These are phyloP conservation scores for Phanerodontia chrysosporium DNA, from an alignment of 768 basidiomycete species.

Conservation along the genomic window DNA sequence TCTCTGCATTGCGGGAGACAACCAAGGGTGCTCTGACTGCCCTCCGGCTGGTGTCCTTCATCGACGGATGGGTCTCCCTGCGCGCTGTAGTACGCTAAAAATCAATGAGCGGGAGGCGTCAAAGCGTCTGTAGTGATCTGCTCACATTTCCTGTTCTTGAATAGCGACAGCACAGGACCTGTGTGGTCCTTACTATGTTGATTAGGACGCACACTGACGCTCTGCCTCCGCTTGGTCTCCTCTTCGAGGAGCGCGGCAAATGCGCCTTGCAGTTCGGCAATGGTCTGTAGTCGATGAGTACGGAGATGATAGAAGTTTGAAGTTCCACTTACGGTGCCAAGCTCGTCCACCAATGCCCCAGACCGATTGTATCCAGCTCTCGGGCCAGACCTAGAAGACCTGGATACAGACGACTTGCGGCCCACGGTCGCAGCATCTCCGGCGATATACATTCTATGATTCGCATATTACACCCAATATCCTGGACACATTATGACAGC, in stretches of 20 bases:
- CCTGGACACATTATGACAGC: not conserved
- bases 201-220: conserved; percentile 24
- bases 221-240: conserved; percentile 32
- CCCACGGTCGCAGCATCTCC: conserved; percentile 35
- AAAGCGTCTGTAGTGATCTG: not conserved
- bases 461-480: not conserved
- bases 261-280: conserved; percentile 55
- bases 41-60: conserved; percentile 18
- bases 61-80: conserved; percentile 6
- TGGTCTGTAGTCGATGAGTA: conserved; percentile 37
- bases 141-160: conserved; percentile 48
- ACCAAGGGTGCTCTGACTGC: conserved; percentile 7
- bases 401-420: conserved; percentile 31
- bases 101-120: not conserved
- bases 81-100: not conserved
- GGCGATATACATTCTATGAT: conserved; percentile 60
- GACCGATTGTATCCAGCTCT: conserved; percentile 46
- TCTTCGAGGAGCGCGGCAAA: conserved; percentile 41
- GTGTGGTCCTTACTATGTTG: conserved; percentile 26
- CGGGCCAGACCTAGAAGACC: conserved; percentile 32
- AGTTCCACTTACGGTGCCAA: conserved; percentile 48
- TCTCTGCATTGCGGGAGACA: conserved; percentile 33
- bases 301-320: not conserved
- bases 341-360: conserved; percentile 56
- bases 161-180: conserved; percentile 49